phyloP scores from a whole-genome alignment of 2,329 filamentous ascomycete genomes.

The Albifimbria verrucaria region DNA sequence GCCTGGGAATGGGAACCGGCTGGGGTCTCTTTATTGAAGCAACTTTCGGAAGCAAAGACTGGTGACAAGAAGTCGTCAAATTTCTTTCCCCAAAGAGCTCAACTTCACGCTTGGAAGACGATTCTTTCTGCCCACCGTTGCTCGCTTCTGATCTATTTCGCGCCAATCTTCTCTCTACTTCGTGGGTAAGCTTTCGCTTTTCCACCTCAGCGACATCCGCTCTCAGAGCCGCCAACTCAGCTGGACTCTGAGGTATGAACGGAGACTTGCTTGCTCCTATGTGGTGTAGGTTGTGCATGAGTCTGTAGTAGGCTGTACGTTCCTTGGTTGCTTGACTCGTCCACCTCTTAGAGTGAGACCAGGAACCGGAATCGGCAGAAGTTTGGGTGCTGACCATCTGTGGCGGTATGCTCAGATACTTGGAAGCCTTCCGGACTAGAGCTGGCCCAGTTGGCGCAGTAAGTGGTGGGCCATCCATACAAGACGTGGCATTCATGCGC shows the following conservation, averaged over 20 bases:
- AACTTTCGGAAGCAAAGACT: conserved; percentile 27
- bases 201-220: conserved; percentile 23
- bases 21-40: conserved; percentile 25
- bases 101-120: conserved; percentile 4
- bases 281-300: conserved; percentile 30
- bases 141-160: conserved; percentile 12
- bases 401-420: not conserved
- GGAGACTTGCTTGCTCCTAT: conserved; percentile 34
- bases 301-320: conserved; percentile 30
- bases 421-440: not conserved
- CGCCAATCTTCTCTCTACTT: conserved; percentile 19
- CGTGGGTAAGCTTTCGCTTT: conserved; percentile 17
- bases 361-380: conserved; percentile 21
- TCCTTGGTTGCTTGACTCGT: conserved; percentile 30
- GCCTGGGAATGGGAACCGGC: conserved; percentile 12
- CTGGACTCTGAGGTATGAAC: conserved; percentile 30
- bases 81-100: conserved; percentile 21
- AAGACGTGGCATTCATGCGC: no score
- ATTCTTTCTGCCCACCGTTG: conserved; percentile 4
- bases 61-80: conserved; percentile 26
- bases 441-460: conserved; percentile 16
- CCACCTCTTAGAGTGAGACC: conserved; percentile 38
- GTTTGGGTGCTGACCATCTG: not conserved
- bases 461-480: conserved; percentile 9
- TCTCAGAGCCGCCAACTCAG: conserved; percentile 30